Conservation (phyloP, 2,329 filamentous ascomycete genomes). For the Penicillium sp. region DNA sequence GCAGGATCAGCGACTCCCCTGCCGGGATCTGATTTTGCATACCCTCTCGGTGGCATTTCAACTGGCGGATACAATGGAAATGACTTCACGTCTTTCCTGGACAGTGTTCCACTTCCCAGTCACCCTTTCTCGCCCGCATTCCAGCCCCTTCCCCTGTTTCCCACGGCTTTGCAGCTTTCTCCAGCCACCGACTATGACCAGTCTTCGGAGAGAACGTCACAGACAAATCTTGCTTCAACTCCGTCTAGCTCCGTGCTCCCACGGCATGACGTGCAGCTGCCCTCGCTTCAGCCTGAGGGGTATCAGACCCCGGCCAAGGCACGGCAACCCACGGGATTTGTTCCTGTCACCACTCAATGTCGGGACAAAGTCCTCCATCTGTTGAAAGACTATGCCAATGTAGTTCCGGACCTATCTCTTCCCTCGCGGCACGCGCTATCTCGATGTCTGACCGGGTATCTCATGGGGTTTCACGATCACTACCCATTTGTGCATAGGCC, state of each 20-base stretch:
- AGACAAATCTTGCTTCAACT: conserved; percentile 17
- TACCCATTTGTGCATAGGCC: conserved; percentile 36
- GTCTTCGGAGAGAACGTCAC: conserved; percentile 16
- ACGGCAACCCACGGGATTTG: conserved; percentile 28
- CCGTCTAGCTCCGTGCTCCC: conserved; percentile 33
- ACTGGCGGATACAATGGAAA: conserved; percentile 28
- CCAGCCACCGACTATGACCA: conserved; percentile 27
- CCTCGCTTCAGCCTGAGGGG: conserved; percentile 34
- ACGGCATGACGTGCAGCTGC: conserved; percentile 33
- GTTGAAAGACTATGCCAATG: conserved; percentile 28
- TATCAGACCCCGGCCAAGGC: conserved; percentile 25
- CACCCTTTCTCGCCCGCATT: conserved; percentile 35
- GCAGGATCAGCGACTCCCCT: conserved; percentile 22
- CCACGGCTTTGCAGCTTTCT: conserved; percentile 24
- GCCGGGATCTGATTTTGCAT: conserved; percentile 26
- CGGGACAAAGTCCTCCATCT: conserved; percentile 27
- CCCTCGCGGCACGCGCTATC: conserved; percentile 36
- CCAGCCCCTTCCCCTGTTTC: conserved; percentile 35
- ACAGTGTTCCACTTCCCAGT: conserved; percentile 34
- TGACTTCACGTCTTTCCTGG: conserved; percentile 37
- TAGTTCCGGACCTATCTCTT: conserved; percentile 26
- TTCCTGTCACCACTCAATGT: conserved; percentile 33
- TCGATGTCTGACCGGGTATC: conserved; percentile 33
- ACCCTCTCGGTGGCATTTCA: conserved; percentile 14
- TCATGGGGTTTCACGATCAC: conserved; percentile 35